Percentiles rank a stretch among this genome's conserved stretches.
Evolutionary conservation across 768 basidiomycete genomes (phyloP).

Genomic region (Macrolepiota dolichaula): DNA sequence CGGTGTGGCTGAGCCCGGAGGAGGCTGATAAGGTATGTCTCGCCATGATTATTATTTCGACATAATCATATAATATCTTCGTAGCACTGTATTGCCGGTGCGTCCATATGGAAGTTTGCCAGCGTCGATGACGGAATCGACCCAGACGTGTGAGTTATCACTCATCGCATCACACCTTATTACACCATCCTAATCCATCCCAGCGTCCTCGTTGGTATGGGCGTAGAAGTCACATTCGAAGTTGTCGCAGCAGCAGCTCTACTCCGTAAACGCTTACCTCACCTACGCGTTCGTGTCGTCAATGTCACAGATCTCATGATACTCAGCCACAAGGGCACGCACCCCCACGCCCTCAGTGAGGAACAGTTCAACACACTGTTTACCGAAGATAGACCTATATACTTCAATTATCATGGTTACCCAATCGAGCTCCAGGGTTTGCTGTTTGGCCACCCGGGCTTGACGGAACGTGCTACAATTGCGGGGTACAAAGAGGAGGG

Average conservation of each 20-base stretch:
- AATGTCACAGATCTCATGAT: conserved; percentile 92
- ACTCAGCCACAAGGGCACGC: conserved; percentile 60
- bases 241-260: conserved; percentile 83
- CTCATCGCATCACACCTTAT: not conserved
- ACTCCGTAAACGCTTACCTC: conserved; percentile 64
- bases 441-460: conserved; percentile 51
- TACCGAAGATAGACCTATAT: conserved; percentile 62
- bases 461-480: conserved; percentile 46
- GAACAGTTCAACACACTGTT: conserved; percentile 69
- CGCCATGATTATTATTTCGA: not conserved
- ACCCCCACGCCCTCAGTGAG: conserved; percentile 70
- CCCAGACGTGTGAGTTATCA: conserved; percentile 60
- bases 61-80: conserved; percentile 10
- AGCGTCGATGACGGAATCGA: conserved; percentile 68
- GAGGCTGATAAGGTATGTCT: conserved; percentile 61
- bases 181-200: conserved; percentile 25
- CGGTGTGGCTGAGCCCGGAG: conserved; percentile 74
- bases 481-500: conserved; percentile 71
- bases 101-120: conserved; percentile 82
- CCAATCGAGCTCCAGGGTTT: conserved; percentile 69
- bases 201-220: conserved; percentile 81
- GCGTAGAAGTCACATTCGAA: conserved; percentile 87
- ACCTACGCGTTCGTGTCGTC: conserved; percentile 79
- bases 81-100: conserved; percentile 83
- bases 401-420: conserved; percentile 86